Evolutionary conservation across 2,329 filamentous ascomycete species (phyloP), one percentile per base, ranked within the genome.

Genomic region (Rugonectria rugulosa): DNA sequence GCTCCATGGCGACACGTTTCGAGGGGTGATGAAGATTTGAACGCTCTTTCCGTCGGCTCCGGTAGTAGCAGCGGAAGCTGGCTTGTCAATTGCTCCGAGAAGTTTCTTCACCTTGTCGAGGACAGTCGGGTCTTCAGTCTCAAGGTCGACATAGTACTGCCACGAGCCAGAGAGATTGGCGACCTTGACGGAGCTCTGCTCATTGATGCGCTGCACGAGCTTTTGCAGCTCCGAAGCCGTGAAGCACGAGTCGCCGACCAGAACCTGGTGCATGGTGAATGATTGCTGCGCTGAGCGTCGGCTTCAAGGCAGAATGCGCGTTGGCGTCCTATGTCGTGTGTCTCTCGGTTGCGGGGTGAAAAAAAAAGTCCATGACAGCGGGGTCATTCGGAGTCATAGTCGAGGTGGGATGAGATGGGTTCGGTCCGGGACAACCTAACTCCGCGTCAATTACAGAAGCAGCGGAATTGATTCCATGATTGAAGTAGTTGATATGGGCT

Each of bases 1-100:
- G 76, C 92, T 97, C 95, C 95, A 99, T 71, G 95, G 95, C 34
- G 93, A 97, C 64, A 96, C 93, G 67, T 90, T 90, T 63, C 94
- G 86, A 17, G 94, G 94, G 41, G 84, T 87, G 55, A 97, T 82
- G 71, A 92, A 91, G 71, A 90, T 83, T 59, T 88, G 79, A 43
- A 81, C 75, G 37, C 80, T 78, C 55, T 79, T 73, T 8, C 23
- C 50, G 48, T 84, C 81, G 59, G 69, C 68, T 32, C 62, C 67
- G 32, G 68, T 65, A 14, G 72, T 58, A 20, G 67, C 56, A 29
- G 63, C 37, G 29, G 65, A 56, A 26, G 69, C 46, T 38, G 69
- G 48, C 26, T 67, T 65, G 60, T 70, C 69, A 64, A 73, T 62
- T 47, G 79, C 69, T 15, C 79, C 74, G 23, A 83, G 75, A 46